Base-by-base conservation (phyloP, 179 eudicot genomes). In the Sideroxylon spinosum region DNA sequence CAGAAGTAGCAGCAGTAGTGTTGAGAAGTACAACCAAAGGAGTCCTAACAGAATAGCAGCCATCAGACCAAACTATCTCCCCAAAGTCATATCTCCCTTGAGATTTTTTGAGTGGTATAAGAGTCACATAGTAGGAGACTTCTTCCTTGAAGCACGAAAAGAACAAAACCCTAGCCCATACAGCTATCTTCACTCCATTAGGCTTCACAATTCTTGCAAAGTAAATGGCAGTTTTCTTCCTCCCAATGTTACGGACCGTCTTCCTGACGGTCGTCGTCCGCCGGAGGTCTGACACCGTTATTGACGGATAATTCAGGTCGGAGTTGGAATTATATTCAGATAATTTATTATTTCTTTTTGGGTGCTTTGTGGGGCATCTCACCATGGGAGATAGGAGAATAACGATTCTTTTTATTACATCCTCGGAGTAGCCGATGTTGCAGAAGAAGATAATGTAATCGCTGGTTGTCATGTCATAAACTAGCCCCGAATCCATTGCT, bases 81-180 rank as follows among this genome's bases (percentile, higher is more conserved):
- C 90, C 90, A 78, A 86, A 86, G 68, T 86, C 89, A 78, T 80
- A 88, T 32, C 90, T 86, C 67, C 85, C 89, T 63, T 55, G 82
- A 56, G 90, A 86, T 19, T 60, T 37, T 85, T 88, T 88, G 59
- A 17, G 7, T 2, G 89, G 89, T 12, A 49, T 84, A 3, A 88
- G 66, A 0, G 87, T 88, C 53, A 88, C 85, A 69, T 75, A 82
- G 25, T 88, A 88, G 2, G 82, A 69, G 13, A 50, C 7, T 76
- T 86, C 87, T 22, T 86, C 77, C 78, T 75, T 82, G 10, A 80
- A 82, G 68, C 68, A 75, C 11, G 85, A 73, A 71, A 88, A 88
- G 1, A 79, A n/a, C 76, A 88, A 75, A 17, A 86, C 44, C 73
- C 73, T 82, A 7, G 89, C 89, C 89, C 89, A 88, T 17, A 88